Base-by-base conservation (phyloP, 805 yeast species). In the Lachancea dasiensis region DNA sequence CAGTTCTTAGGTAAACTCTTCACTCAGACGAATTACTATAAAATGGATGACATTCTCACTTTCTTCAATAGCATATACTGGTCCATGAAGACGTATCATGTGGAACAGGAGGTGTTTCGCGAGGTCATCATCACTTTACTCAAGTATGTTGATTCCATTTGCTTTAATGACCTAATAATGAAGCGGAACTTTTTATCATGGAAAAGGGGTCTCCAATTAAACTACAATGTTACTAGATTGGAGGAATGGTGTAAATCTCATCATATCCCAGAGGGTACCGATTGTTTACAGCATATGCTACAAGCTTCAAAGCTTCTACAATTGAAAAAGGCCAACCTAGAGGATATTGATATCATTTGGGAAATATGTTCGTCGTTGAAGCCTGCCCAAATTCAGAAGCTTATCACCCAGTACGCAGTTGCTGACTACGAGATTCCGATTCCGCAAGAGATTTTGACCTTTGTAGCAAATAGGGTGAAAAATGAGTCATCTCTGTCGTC, bases 231-330 rank as follows among this genome's bases (percentile, higher is more conserved):
- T 38, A 92, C 98, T 3, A 77, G 97, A 54, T 73, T 92, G 52
- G 97, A 87, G 62, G 99, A 92, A 66, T 92, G 98, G 98, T 90
- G 97, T 64, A 90, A 86, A 67, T 78, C 86, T 6, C 96, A 90
- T 60, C 89, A 83, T 36, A 77, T 92, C 45, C 82, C 83, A 35
- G 95, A 89, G 58, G 95, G 94, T 2, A 75, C 90, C 3, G 77
- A 79, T 26, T 79, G 86, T 55, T 72, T 92, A 58, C 80, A 81
- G 45, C 97, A 89, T 57, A 70, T 92, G 56, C 72, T 87, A 49
- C 97, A 92, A 65, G 90, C 95, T 15, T 89, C 96, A 27, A 92
- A 92, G 66, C 70, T 92, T 43, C 68, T 92, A 55, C 99, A 92
- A 65, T 75, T 92, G 58, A 78, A 94, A 63, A 92, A 92, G 69